phyloP scores from a whole-genome alignment of 2,329 filamentous ascomycete genomes.

The Acrocalymma vagum region DNA sequence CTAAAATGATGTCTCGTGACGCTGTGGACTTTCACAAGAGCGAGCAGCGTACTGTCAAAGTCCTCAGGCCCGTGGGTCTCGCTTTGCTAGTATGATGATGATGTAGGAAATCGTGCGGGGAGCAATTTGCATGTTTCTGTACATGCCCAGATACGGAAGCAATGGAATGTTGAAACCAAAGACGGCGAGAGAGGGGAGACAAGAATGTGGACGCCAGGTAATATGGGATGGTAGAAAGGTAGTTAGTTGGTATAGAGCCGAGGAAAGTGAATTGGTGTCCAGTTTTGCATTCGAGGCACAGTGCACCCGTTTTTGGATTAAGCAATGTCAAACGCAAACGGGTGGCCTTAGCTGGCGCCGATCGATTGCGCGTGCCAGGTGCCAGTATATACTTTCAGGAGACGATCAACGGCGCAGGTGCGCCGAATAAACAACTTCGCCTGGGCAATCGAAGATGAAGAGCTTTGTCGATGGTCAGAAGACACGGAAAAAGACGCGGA shows the following conservation, averaged over 20 bases:
- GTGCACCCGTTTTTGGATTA: no score
- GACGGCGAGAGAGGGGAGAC: no score
- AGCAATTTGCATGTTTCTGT: conserved; percentile 23
- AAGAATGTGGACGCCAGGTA: no score
- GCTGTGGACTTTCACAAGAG: conserved; percentile 4
- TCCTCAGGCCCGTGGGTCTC: conserved; percentile 8
- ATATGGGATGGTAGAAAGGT: no score
- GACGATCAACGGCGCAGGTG: conserved; percentile 14
- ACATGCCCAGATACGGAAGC: no score
- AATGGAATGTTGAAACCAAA: no score
- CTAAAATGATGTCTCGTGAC: conserved; percentile 1
- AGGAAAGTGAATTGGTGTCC: background rate
- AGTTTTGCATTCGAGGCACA: conserved; percentile 2
- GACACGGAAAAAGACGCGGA: conserved; percentile 10
- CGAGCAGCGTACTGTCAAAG: conserved; percentile 23
- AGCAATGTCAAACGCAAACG: no score
- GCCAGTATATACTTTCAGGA: conserved; percentile 13
- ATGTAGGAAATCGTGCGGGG: conserved; percentile 1
- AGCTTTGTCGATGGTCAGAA: conserved; percentile 16
- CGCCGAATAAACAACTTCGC: conserved; percentile 13
- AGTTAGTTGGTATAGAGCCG: no score
- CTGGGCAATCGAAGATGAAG: conserved; percentile 13
- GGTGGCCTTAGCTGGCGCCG: no score
- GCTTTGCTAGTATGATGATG: conserved; percentile 12
- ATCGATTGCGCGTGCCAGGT: no score